A percentile compares a stretch with the other conserved stretches of the same genome.
Conservation (phyloP, 1,284 basidiomycete genomes). For the Sutorius eximius region DNA sequence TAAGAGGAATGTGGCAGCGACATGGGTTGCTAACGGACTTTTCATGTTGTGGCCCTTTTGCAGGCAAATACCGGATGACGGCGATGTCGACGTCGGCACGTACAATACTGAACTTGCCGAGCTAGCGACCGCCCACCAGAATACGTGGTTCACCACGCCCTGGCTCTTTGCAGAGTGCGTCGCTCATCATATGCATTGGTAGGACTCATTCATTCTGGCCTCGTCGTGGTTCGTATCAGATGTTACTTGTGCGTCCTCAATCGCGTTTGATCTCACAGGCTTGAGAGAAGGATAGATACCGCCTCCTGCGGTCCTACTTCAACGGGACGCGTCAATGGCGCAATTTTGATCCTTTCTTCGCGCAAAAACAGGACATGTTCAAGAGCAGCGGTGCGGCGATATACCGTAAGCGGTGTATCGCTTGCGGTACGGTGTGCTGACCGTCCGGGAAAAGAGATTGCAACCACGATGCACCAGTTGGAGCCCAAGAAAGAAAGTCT, state of each 20-base stretch:
- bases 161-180: slow-evolving; percentile 93
- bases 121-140: slow-evolving; percentile 49
- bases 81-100: slow-evolving; percentile 60
- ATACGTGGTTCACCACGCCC: slow-evolving; percentile 89
- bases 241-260: slow-evolving; percentile 57
- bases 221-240: slow-evolving; percentile 34
- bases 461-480: slow-evolving; percentile 66
- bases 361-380: slow-evolving; percentile 84
- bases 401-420: slow-evolving; percentile 50
- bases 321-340: slow-evolving; percentile 72
- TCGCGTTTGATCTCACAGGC: not conserved
- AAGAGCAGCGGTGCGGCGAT: slow-evolving; percentile 78
- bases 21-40: not conserved
- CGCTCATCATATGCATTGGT: not conserved
- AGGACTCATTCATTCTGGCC: not conserved
- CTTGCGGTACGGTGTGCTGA: not conserved
- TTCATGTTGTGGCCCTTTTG: not conserved
- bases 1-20: slow-evolving; percentile 37
- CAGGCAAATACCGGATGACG: slow-evolving; percentile 73
- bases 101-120: slow-evolving; percentile 75
- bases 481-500: slow-evolving; percentile 49
- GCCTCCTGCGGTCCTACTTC: slow-evolving; percentile 79
- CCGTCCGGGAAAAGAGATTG: slow-evolving; percentile 52
- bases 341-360: slow-evolving; percentile 82
- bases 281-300: slow-evolving; percentile 60